These are phyloP conservation scores for Thraustochytrium striatum DNA, from an alignment of 352 stramenopile species.

Conservation along the genomic window DNA sequence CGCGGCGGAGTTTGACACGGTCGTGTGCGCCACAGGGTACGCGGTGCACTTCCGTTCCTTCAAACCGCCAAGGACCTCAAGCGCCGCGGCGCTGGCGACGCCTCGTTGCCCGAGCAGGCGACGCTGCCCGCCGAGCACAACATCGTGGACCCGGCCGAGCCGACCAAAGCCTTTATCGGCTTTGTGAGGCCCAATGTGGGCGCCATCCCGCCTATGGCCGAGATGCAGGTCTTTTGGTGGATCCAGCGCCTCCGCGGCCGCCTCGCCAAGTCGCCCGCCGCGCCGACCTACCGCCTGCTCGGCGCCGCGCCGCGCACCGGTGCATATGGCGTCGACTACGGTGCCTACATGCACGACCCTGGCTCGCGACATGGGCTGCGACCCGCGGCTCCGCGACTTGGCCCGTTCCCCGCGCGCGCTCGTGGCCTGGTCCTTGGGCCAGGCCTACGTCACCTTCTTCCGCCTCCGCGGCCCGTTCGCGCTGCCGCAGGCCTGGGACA, in stretches of 20 bases:
- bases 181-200: not conserved
- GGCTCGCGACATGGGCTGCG: not conserved
- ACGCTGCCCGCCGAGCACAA: not conserved
- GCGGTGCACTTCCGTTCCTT: not conserved
- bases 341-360: slow-evolving; percentile 6
- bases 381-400: not conserved
- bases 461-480: not conserved
- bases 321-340: not conserved
- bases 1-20: not conserved
- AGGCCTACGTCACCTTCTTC: slow-evolving; percentile 1
- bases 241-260: not conserved
- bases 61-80: not conserved
- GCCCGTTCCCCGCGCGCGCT: not conserved
- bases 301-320: not conserved
- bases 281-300: not conserved
- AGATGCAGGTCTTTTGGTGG: not conserved
- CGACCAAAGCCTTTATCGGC: not conserved
- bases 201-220: not conserved
- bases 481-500: not conserved
- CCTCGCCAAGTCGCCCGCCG: not conserved
- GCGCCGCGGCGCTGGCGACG: not conserved
- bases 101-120: not conserved
- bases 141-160: not conserved
- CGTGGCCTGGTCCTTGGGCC: not conserved
- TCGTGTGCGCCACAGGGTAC: not conserved